Conservation (phyloP, 441 rosid genomes). For the Euphorbia celastroides region DNA sequence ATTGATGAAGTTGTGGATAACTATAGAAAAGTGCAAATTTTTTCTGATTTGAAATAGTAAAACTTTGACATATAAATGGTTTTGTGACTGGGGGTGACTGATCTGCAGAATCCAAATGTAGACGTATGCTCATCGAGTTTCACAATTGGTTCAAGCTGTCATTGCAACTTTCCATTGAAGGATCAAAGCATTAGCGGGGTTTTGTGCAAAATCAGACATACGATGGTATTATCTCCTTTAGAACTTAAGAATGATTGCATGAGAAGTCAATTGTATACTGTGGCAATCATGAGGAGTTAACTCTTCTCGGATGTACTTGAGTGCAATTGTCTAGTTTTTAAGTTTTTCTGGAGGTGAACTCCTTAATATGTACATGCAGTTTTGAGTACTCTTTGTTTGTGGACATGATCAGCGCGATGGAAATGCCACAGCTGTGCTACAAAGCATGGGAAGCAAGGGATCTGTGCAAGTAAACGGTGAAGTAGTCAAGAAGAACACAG, state of each 20-base stretch:
- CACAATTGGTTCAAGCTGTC: constrained; percentile 54
- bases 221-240: constrained; percentile 42
- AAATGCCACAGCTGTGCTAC: constrained; percentile 58
- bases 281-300: not conserved
- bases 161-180: constrained; percentile 45
- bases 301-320: not conserved
- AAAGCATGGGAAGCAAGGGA: constrained; percentile 79
- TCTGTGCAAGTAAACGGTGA: constrained; percentile 83
- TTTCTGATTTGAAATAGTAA: not conserved
- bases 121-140: constrained; percentile 30
- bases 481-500: constrained; percentile 43
- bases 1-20: too few species aligned
- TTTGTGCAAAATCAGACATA: constrained; percentile 62
- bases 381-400: constrained; percentile 68
- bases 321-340: constrained; percentile 17
- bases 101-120: constrained; percentile 51
- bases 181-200: constrained; percentile 42
- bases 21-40: too few species aligned
- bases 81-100: constrained; percentile 12
- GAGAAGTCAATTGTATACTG: not conserved
- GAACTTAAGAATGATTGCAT: not conserved
- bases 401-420: constrained; percentile 83
- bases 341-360: constrained; percentile 49
- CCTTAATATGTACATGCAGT: constrained; percentile 55
- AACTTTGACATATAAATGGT: too few species aligned